A percentile compares a stretch with the other conserved stretches of the same genome.
phyloP scores from a whole-genome alignment of 225 moss, liverwort and hornwort genomes.

The Climacium dendroides region DNA sequence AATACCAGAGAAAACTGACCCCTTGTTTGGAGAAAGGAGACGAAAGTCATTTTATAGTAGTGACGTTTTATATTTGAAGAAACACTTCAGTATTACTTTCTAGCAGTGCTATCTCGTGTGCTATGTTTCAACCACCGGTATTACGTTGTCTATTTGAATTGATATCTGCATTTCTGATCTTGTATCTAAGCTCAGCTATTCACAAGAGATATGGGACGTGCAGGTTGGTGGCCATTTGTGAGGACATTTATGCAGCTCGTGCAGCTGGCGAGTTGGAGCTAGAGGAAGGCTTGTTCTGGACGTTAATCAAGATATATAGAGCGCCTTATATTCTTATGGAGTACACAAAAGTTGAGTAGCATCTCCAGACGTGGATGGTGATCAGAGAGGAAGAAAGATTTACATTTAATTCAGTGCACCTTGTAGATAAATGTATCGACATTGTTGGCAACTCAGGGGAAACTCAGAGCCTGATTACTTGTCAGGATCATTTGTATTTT shows the following conservation, averaged over 20 bases:
- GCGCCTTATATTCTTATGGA: slow-evolving; percentile 93
- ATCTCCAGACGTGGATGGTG: neutral
- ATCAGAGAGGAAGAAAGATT: neutral
- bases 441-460: neutral
- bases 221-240: slow-evolving; percentile 88
- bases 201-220: neutral
- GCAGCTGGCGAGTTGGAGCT: slow-evolving; percentile 87
- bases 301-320: slow-evolving; percentile 93
- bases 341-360: slow-evolving; percentile 89
- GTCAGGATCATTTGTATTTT: slow-evolving; percentile 17
- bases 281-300: slow-evolving; percentile 97
- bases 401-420: neutral
- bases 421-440: neutral
- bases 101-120: neutral
- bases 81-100: neutral
- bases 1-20: neutral
- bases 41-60: neutral
- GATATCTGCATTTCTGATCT: neutral
- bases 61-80: neutral
- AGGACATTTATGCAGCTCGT: slow-evolving; percentile 95
- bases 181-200: neutral
- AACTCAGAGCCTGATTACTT: neutral
- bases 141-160: neutral
- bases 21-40: neutral
- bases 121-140: neutral